phyloP scores from a whole-genome alignment of 306 rosid species.

The Cicer judaicum region DNA sequence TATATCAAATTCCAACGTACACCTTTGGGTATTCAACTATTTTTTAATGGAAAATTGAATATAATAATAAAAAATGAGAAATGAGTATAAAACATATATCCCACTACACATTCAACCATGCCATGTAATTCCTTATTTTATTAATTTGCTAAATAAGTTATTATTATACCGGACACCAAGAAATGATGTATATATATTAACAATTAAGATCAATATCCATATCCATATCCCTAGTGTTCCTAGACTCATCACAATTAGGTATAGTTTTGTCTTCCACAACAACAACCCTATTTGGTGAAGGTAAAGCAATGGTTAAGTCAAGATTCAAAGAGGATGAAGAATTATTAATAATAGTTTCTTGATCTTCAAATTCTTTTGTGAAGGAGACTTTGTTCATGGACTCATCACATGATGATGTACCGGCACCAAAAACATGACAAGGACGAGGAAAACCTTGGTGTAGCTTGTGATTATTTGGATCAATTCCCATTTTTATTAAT shows the following conservation, averaged over 20 bases:
- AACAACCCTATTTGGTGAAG: constrained; percentile 33
- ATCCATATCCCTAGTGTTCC: constrained; percentile 25
- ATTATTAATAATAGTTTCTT: constrained; percentile 10
- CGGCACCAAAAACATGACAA: background rate
- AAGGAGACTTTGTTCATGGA: constrained; percentile 37
- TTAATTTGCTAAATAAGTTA: background rate
- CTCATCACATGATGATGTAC: constrained; percentile 40
- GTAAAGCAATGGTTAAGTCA: constrained; percentile 65
- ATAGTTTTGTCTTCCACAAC: constrained; percentile 20
- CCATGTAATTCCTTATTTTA: background rate
- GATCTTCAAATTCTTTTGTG: constrained; percentile 36
- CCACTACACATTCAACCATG: background rate
- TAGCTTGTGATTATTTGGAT: constrained; percentile 62
- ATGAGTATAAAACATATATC: no score
- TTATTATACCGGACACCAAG: background rate
- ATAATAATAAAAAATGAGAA: no score
- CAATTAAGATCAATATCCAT: constrained; percentile 40
- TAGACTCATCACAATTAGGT: constrained; percentile 32
- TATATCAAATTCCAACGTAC: no score
- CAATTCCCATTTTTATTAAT: constrained; percentile 61
- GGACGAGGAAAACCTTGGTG: constrained; percentile 40
- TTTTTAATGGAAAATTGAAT: no score
- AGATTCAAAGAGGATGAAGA: constrained; percentile 56
- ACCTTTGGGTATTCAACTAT: no score
- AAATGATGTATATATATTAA: background rate